Evolutionary conservation across 1,284 basidiomycete species (phyloP).

Genomic region (Neotropicomus parvogracilis): DNA sequence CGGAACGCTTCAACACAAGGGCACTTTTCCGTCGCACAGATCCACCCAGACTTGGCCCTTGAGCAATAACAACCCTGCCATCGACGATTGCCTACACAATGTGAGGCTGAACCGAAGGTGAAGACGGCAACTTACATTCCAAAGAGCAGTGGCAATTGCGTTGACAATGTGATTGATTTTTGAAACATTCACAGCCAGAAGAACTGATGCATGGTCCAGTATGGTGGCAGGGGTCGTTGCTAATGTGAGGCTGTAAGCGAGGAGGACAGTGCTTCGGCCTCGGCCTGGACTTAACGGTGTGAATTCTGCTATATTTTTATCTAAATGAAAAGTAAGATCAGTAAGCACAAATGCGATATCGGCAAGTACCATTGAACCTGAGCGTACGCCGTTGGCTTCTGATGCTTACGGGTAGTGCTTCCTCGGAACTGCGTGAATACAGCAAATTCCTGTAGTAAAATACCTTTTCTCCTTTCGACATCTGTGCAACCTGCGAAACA

Average conservation of each 20-base stretch:
- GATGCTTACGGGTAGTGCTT: neutral
- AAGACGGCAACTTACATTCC: constrained; percentile 31
- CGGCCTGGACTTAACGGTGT: constrained; percentile 41
- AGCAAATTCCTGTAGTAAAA: constrained; percentile 25
- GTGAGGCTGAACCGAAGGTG: neutral
- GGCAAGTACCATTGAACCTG: constrained; percentile 24
- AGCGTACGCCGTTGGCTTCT: constrained; percentile 10
- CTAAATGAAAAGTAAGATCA: constrained; percentile 19
- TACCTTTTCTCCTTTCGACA: constrained; percentile 25
- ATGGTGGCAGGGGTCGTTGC: constrained; percentile 39
- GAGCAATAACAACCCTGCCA: constrained; percentile 41
- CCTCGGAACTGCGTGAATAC: constrained; percentile 3
- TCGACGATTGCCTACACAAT: constrained; percentile 34
- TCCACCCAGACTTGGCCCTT: constrained; percentile 13
- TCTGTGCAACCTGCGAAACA: neutral
- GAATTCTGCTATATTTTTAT: constrained; percentile 31
- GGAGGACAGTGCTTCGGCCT: neutral
- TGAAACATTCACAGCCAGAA: constrained; percentile 36
- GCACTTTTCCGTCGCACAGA: constrained; percentile 34
- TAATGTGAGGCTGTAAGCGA: constrained; percentile 15
- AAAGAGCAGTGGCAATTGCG: constrained; percentile 38
- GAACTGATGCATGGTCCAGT: constrained; percentile 36
- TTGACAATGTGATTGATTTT: constrained; percentile 37
- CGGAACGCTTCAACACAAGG: constrained; percentile 33
- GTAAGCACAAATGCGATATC: neutral